phyloP scores from a whole-genome alignment of 306 rosid species.

The Medicago truncatula region MtrunA17r5.0-ANR NC_053048.1:8069001-8069500 shows the following conservation, averaged over 20 bases:
- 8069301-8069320: conserved; percentile 97
- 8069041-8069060: conserved; percentile 91
- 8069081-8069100: conserved; percentile 44
- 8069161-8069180: conserved; percentile 40
- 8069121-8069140: conserved; percentile 21
- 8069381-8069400: conserved; percentile 9
- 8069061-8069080: conserved; percentile 98
- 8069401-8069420: conserved; percentile 8
- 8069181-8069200: conserved; percentile 99
- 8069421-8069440: conserved; percentile 34
- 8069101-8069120: conserved; percentile 32
- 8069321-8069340: conserved; percentile 97
- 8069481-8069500: conserved; percentile 97
- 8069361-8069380: conserved; percentile 41
- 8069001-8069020: conserved; percentile 44
- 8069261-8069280: conserved; percentile 98
- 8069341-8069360: conserved; percentile 98
- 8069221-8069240: conserved; percentile 95
- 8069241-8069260: conserved; percentile 92
- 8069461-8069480: conserved; percentile 62
- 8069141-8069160: conserved; percentile 44
- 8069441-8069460: conserved; percentile 43
- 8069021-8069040: conserved; percentile 89
- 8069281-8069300: conserved; percentile 98
- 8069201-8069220: conserved; percentile 98